Base-by-base conservation (phyloP, 768 basidiomycete species). In the Epithele typhae region DNA sequence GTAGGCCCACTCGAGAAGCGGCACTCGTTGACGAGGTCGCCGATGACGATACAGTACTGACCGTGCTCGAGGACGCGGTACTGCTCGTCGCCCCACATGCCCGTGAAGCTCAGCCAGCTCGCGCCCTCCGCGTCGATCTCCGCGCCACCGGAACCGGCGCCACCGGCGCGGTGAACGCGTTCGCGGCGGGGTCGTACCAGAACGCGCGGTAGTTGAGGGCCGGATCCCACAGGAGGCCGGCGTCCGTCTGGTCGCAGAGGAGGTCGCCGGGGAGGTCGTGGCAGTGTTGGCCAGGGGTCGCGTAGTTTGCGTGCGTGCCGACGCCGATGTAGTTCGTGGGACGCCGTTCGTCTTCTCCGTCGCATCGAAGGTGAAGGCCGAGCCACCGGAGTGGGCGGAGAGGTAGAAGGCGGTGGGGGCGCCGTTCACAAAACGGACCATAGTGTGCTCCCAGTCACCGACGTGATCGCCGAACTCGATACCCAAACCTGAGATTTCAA, bases 391-490 rank as follows among this genome's bases (percentile, higher is more conserved):
- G 54, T 67, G 65, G 14, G 57, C 61, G 22, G 64, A 65, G 27
- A 65, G 58, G 53, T 63, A 64, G 24, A 65, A 44, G 24, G 40
- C 36, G 21, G 41, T 39, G 9, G 65, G 65, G 5, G 49, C 40
- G 40, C 62, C 62, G 59, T 64, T 53, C 39, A 54, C 37, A 51
- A 67, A 67, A 34, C 65, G 63, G 17, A 67, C 58, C 63, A 64
- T 65, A 33, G 54, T 57, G 52, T 67, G 64, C 51, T 67, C 64
- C 64, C 63, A 65, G 49, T 67, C 65, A 3, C 65, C 65, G 41
- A 67, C 60, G 41, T 64, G 63, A 39, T 61, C 57, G 17, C 63
- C 64, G 24, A 61, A 59, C 37, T 51, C 50, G 15, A 57, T 42
- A 37, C 52, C 60, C 23, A 62, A 55, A 32, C 9, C 30, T 15